A percentile compares a stretch with the other conserved stretches of the same genome.
These are phyloP conservation scores for Talaromyces sp. DNA, from an alignment of 2,329 filamentous ascomycete species.

Conservation along the genomic window DNA sequence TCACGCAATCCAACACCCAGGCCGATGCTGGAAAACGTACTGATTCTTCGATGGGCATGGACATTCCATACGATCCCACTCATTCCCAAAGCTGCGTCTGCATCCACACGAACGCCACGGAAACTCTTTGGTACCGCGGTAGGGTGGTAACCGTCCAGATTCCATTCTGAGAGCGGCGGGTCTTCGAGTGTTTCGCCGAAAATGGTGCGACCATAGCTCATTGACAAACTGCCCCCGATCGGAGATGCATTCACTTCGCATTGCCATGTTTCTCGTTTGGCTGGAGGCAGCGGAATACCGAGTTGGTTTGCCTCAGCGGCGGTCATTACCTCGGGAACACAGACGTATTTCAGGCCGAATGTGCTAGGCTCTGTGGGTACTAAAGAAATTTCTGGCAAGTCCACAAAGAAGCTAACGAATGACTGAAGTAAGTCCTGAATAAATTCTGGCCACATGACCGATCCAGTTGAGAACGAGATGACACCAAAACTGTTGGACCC, in stretches of 20 bases:
- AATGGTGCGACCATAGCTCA: constrained; percentile 33
- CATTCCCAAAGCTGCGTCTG: constrained; percentile 21
- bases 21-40: constrained; percentile 34
- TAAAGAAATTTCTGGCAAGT: constrained; percentile 16
- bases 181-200: constrained; percentile 32
- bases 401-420: constrained; percentile 19
- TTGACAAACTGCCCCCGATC: constrained; percentile 20
- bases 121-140: constrained; percentile 22
- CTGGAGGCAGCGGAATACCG: neutral
- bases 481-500: constrained; percentile 25
- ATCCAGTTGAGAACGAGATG: constrained; percentile 34
- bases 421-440: constrained; percentile 20
- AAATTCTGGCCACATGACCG: constrained; percentile 28
- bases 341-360: constrained; percentile 30
- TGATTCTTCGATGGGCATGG: constrained; percentile 31
- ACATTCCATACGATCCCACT: constrained; percentile 28
- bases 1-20: constrained; percentile 34
- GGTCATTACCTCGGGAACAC: constrained; percentile 14
- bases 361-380: constrained; percentile 21
- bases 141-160: constrained; percentile 33
- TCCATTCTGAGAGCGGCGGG: constrained; percentile 35
- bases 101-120: constrained; percentile 30
- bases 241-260: constrained; percentile 26
- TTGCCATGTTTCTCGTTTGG: constrained; percentile 27
- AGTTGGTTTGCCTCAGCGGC: constrained; percentile 11